Base-by-base conservation (phyloP, 768 basidiomycete species). In the Leccinum broughii region DNA sequence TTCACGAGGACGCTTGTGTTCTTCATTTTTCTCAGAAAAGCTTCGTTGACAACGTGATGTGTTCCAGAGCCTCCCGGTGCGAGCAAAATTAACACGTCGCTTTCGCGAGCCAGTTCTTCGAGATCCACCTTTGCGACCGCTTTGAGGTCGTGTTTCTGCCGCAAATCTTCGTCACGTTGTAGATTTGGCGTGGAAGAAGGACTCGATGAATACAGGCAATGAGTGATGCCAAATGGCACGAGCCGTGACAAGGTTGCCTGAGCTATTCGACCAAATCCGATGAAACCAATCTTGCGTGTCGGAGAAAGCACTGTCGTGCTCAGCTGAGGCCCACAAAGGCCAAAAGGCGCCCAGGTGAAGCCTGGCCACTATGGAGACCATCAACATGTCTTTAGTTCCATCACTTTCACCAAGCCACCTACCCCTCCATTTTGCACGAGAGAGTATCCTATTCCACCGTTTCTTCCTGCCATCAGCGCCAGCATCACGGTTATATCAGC, bases 241-340 rank as follows among this genome's bases (percentile, higher is more conserved):
- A 98, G 83, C 3, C 96, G 86, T 2, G 81, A 74, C 46, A 96
- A 82, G 0, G 89, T 90, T 22, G 89, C 89, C 67, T 95, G 92
- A 0, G 94, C 86, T 66, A 98, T 98, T 26, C 96, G 86, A 6
- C 96, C 96, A 66, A 98, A 98, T 13, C 97, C 97, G 34, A 98
- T 79, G 77, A 98, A 97, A 1, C 93, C 95, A 2, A 88, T 85
- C 1, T 88, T 95, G 48, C 88, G 85, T 8, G 71, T 81, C 3
- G 80, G 80, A 7, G 82, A 77, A 15, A 77, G 66, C 2, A 68
- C 58, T 1, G 81, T 80, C 0, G 86, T 75, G 74, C 88, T 87
- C 20, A 92, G 75, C 70, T 94, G 92, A 1, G 85, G 90, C 0
- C 96, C 95, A 64, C 92, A 93, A 65, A 95, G 84, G 13, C 80